Conservation (phyloP, 495 filamentous ascomycete genomes). For the Bombardia bombarda region DNA sequence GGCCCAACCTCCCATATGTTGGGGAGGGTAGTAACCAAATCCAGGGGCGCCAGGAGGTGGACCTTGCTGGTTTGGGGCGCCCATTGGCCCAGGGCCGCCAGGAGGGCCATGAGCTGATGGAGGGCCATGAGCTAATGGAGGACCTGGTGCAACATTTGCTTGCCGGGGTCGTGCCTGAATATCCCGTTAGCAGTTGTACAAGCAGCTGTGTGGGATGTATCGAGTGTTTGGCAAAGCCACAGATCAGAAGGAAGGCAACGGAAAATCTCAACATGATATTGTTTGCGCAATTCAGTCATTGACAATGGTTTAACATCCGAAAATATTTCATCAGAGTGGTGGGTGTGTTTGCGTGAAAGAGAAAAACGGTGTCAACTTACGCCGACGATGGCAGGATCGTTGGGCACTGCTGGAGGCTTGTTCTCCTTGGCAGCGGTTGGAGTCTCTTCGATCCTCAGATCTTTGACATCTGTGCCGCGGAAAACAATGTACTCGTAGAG, state of each 20-base stretch:
- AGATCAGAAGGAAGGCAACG: slow-evolving; percentile 99
- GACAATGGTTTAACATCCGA: slow-evolving; percentile 70
- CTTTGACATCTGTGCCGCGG: slow-evolving; percentile 96
- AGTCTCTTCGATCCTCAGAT: slow-evolving; percentile 81
- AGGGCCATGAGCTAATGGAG: slow-evolving; percentile 6
- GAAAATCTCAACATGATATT: slow-evolving; percentile 77
- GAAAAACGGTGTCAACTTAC: slow-evolving; percentile 53
- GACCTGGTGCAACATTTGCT: slow-evolving; percentile 25
- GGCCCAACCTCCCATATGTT: slow-evolving; percentile 48
- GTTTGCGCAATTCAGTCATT: slow-evolving; percentile 85
- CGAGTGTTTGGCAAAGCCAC: slow-evolving; percentile 5
- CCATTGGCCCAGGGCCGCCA: slow-evolving; percentile 1
- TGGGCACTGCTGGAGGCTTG: slow-evolving; percentile 68
- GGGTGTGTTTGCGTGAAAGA: neutral
- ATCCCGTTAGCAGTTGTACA: slow-evolving; percentile 17
- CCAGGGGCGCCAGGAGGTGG: slow-evolving; percentile 19
- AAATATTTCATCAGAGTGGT: slow-evolving; percentile 66
- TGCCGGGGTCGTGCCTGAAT: slow-evolving; percentile 33
- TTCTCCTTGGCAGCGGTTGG: slow-evolving; percentile 58
- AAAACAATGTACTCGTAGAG: slow-evolving; percentile 99
- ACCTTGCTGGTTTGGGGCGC: slow-evolving; percentile 22
- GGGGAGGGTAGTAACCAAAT: slow-evolving; percentile 37
- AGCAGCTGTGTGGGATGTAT: neutral
- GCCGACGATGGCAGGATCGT: slow-evolving; percentile 94
- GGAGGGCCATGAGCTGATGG: slow-evolving; percentile 23